Base-by-base conservation (phyloP, 345 rosid genomes). In the Gynandropsis gynandra region DNA sequence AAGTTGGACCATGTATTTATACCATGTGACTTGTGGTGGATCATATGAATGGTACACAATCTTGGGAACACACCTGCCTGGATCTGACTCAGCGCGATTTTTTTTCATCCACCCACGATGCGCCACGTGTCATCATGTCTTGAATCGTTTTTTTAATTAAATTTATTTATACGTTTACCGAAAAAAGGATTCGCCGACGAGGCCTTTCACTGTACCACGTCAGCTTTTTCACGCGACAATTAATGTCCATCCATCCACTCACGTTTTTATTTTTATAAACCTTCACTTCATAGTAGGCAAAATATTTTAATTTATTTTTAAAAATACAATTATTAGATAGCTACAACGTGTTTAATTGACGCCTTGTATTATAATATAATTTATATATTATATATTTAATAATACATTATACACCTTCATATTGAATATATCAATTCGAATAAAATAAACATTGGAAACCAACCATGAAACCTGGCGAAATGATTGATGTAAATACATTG, bases 51-150 rank as follows among this genome's bases (percentile, higher is more conserved):
- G 24, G 13, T 29, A 39, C 10, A 42, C 50, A 58, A 56, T 16
- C 60, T 16, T 2, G 1, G 37, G 58, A 56, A 24, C 47, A 51
- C 10, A 8, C 29, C 58, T 65, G 50, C 63, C 11, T 65, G 74
- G 67, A 67, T 16, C 49, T 65, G 76, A 75, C 33, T 71, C 76
- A 75, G 74, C 79, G 14, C 4, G 11, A 13, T 50, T 29, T 32
- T 9, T 10, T 2, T 2, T 3, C n/a, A 35, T 12, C 65, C 51
- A 41, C 35, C 27, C 52, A 48, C 8, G 5, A 9, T 17, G 0
- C 4, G 18, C 74, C 76, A 72, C 68, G 72, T 67, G 68, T 31
- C 40, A 27, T 0, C 10, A 7, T 65, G 70, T 58, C 60, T n/a
- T 58, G 46, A 52, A 52, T 8, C 34, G 46, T 44, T 38, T 43